Percentiles rank a stretch among this genome's conserved stretches.
phyloP scores from a whole-genome alignment of 108 stramenopile genomes.

The Cyclotella choctawhatcheeana region DNA sequence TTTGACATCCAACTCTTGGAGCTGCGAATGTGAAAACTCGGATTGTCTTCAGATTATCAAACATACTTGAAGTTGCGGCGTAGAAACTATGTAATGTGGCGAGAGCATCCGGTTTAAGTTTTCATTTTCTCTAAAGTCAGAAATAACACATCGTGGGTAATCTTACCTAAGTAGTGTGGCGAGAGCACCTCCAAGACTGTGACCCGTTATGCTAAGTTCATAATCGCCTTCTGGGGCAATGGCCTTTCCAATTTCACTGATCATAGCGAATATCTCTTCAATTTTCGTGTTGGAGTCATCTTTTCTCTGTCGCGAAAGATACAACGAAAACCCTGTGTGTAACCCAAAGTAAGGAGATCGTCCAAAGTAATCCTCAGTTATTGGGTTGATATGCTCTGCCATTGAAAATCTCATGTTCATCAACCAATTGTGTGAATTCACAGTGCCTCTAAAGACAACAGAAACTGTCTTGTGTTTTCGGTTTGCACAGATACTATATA shows the following conservation, averaged over 20 bases:
- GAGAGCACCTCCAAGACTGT: constrained; percentile 21
- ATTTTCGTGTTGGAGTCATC: constrained; percentile 14
- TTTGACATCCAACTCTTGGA: constrained; percentile 18
- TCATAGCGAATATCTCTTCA: constrained; percentile 25
- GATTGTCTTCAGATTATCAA: constrained; percentile 18
- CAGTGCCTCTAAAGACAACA: constrained; percentile 26
- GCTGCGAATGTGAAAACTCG: constrained; percentile 26
- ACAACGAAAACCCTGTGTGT: constrained; percentile 22
- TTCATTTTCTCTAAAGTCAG: no score
- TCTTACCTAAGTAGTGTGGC: constrained; percentile 24
- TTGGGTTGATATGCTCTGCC: constrained; percentile 20
- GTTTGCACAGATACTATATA: constrained; percentile 14
- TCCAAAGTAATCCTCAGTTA: constrained; percentile 13
- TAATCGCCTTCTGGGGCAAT: constrained; percentile 21
- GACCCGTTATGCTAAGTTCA: constrained; percentile 23
- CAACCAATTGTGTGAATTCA: constrained; percentile 18
- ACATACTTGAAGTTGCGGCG: constrained; percentile 13
- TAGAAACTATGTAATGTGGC: constrained; percentile 23
- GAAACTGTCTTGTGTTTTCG: constrained; percentile 4
- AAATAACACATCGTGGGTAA: no score
- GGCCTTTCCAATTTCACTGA: constrained; percentile 16
- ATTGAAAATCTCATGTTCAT: constrained; percentile 21
- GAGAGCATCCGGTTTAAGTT: no score
- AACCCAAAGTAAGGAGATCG: constrained; percentile 9
- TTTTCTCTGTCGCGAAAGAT: constrained; percentile 18